Evolutionary conservation across 2,329 filamentous ascomycete genomes (phyloP), one percentile per base, ranked within the genome.

Genomic region (Fusarium siculi): DNA sequence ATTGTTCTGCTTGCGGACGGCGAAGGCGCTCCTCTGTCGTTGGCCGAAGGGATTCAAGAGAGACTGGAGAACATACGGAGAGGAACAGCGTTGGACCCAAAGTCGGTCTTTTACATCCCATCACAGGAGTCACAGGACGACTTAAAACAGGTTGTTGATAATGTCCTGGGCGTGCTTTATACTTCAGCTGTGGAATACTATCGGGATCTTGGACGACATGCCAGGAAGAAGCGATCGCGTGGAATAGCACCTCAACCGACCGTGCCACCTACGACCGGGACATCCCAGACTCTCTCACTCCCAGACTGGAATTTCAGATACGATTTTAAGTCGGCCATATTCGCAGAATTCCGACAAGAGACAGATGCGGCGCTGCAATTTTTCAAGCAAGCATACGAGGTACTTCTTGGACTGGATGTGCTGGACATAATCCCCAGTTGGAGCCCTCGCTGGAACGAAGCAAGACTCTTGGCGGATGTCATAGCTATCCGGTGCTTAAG

Each of bases 221-320:
- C 93, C 15, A 90, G 95, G 74, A 93, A 96, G 80, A 98, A 98
- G 85, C 92, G 93, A 74, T 92, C 93, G 52, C 89, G 95, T 66
- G 93, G 93, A 12, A 87, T 90, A 23, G 91, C 93, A 19, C 95
- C 95, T 16, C 91, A 93, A 53, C 94, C 95, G 7, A 96, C 94
- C 11, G 88, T 94, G 37, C 93, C 95, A 9, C 94, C 94, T 3
- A 96, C 93, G 1, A 91, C 88, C 25, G 94, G 93, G 34, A 97
- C 94, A 4, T 97, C 95, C 2, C 93, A 96, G 77, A 94, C 93
- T 0, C 83, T 98, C n/a, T 93, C 95, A 3, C 85, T 92, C 15
- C 91, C 94, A 46, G 95, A 94, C 7, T 99, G 96, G 96, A 95
- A 94, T 78, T 92, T 97, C 59, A 92, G 96, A 21, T 98, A 98